Conservation (phyloP, 2,329 filamentous ascomycete species). For the Bipolaris zeicola region DNA sequence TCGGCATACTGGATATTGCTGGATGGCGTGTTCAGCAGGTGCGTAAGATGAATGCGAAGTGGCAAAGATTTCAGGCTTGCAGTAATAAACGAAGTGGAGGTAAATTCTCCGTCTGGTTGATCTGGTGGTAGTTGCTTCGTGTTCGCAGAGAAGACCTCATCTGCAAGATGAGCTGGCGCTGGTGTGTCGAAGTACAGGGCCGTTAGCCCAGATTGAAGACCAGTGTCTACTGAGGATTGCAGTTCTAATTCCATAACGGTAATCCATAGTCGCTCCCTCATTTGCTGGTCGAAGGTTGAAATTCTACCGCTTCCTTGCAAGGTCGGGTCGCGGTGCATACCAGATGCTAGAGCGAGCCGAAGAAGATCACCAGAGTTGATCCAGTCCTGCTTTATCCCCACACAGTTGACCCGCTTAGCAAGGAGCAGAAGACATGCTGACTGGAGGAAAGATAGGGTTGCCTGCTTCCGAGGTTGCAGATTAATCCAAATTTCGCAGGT, state of each 20-base stretch:
- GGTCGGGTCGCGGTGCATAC: slow-evolving; percentile 58
- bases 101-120: slow-evolving; percentile 36
- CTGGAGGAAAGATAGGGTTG: slow-evolving; percentile 57
- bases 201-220: slow-evolving; percentile 55
- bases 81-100: slow-evolving; percentile 37
- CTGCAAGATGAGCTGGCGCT: slow-evolving; percentile 57
- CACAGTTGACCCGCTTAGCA: slow-evolving; percentile 57
- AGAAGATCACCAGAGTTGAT: slow-evolving; percentile 57
- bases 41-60: slow-evolving; percentile 40
- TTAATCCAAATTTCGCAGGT: slow-evolving; percentile 51
- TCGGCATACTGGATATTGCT: slow-evolving; percentile 39
- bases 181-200: slow-evolving; percentile 56
- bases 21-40: slow-evolving; percentile 41
- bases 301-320: slow-evolving; percentile 42
- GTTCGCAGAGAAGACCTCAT: slow-evolving; percentile 52
- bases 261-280: slow-evolving; percentile 62
- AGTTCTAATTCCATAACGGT: slow-evolving; percentile 63
- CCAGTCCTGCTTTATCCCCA: slow-evolving; percentile 62
- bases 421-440: slow-evolving; percentile 58
- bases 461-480: slow-evolving; percentile 58
- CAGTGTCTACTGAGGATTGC: slow-evolving; percentile 61
- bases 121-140: slow-evolving; percentile 29
- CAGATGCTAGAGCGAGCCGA: slow-evolving; percentile 59
- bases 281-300: slow-evolving; percentile 55
- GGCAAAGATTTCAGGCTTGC: slow-evolving; percentile 33